Conservation (phyloP, 1,284 basidiomycete genomes). For the Malassezia caprae region DNA sequence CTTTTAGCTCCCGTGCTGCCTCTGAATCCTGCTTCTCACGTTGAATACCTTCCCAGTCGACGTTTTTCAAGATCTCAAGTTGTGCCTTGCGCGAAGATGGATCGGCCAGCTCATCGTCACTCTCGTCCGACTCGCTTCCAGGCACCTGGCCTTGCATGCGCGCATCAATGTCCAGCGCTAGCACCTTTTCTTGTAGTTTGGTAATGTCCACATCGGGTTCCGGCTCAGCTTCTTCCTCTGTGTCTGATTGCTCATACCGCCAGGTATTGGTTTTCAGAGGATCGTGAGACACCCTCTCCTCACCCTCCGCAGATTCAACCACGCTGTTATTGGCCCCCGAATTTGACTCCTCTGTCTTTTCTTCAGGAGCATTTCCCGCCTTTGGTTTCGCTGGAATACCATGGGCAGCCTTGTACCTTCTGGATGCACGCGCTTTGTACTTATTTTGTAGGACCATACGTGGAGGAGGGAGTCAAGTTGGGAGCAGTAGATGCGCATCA, state of each 20-base stretch:
- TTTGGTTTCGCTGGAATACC: background rate
- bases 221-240: conserved; percentile 26
- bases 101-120: background rate
- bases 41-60: conserved; percentile 23
- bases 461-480: background rate
- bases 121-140: conserved; percentile 16
- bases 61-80: background rate
- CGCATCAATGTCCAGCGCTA: conserved; percentile 23
- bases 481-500: no score
- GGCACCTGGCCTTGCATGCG: conserved; percentile 19
- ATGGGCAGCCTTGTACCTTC: conserved; percentile 26
- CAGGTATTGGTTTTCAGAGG: conserved; percentile 5
- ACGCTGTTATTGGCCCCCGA: background rate
- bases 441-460: conserved; percentile 46
- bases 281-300: no score
- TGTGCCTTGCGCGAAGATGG: background rate
- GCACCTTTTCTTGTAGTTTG: conserved; percentile 27
- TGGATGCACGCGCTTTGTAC: conserved; percentile 44
- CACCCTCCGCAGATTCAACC: background rate
- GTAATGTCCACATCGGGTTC: conserved; percentile 43
- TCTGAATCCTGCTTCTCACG: conserved; percentile 35
- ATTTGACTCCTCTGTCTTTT: background rate
- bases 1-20: conserved; percentile 19
- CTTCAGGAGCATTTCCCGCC: background rate
- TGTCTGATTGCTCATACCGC: conserved; percentile 13